Evolutionary conservation across 2,329 filamentous ascomycete species (phyloP).

Genomic region (Penicillium hesseltinei): DNA sequence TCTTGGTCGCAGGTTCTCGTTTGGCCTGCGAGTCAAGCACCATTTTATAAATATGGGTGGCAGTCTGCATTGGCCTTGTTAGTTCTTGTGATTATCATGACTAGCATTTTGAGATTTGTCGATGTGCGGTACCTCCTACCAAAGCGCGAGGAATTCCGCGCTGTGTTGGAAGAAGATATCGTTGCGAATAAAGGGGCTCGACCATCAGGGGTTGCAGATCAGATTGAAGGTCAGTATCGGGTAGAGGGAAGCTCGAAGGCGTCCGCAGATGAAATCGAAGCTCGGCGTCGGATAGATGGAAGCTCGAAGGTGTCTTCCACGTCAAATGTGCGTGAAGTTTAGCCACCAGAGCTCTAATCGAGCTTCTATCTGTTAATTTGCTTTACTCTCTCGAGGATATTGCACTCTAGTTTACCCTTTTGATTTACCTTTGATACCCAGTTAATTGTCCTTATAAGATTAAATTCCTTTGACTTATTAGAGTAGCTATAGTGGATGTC

Average conservation of each 20-base stretch:
- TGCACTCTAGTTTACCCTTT: too few relatives aligned
- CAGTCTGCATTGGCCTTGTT: conserved; percentile 48
- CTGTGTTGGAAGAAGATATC: conserved; percentile 14
- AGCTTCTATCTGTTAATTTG: background rate
- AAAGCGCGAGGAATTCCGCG: conserved; percentile 22
- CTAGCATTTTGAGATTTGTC: conserved; percentile 44
- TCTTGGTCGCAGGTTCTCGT: conserved; percentile 54
- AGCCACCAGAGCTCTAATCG: background rate
- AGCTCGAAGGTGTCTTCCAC: background rate
- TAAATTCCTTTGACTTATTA: background rate
- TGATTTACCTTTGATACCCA: background rate
- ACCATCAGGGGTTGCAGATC: background rate
- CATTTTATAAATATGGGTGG: conserved; percentile 52
- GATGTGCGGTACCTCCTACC: conserved; percentile 44
- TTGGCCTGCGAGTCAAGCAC: conserved; percentile 53
- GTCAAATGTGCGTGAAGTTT: background rate
- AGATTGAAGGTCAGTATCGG: background rate
- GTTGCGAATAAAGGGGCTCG: conserved; percentile 10
- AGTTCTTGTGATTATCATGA: conserved; percentile 48
- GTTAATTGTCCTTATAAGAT: background rate
- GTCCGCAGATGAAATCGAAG: background rate
- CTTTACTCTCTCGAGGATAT: background rate
- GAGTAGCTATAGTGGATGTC: background rate
- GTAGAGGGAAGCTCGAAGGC: background rate
- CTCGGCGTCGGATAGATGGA: background rate